Conservation (phyloP, 257 asterid genomes). For the Coffea canephora region DNA sequence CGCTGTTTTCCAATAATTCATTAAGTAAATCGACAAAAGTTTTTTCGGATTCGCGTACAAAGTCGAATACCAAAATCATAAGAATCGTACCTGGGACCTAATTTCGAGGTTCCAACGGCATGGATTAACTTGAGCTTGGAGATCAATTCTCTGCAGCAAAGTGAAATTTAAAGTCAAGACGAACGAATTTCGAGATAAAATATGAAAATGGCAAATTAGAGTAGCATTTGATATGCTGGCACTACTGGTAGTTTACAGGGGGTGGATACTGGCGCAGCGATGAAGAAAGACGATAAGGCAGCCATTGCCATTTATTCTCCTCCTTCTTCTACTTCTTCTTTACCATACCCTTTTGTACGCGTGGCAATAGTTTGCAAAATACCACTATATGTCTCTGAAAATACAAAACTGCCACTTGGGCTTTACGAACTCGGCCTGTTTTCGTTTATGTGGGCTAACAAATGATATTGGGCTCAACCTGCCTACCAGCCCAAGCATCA, state of each 20-base stretch:
- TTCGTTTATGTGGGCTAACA: too few species aligned
- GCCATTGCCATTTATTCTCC: conserved; percentile 33
- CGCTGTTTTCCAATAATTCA: conserved; percentile 36
- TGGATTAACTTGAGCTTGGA: conserved; percentile 30
- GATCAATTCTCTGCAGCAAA: conserved; percentile 52
- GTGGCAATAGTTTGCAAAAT: neutral
- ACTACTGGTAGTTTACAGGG: conserved; percentile 22
- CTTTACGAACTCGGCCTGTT: too few species aligned
- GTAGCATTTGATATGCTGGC: too few species aligned
- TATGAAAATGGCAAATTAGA: neutral
- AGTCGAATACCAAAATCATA: neutral
- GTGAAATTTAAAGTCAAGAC: neutral
- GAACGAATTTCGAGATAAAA: neutral
- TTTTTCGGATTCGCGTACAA: neutral
- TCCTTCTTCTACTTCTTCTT: neutral
- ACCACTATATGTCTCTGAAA: neutral
- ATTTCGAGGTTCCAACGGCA: conserved; percentile 32
- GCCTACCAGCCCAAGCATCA: too few species aligned
- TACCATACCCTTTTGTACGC: neutral
- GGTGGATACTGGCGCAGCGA: conserved; percentile 23
- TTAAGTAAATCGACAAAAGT: neutral
- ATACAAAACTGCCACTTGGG: too few species aligned
- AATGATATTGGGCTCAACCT: too few species aligned
- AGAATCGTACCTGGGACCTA: conserved; percentile 45
- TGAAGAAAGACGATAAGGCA: conserved; percentile 26